These are phyloP conservation scores for Peronospora farinosa DNA, from an alignment of 352 stramenopile species.

Conservation along the genomic window DNA sequence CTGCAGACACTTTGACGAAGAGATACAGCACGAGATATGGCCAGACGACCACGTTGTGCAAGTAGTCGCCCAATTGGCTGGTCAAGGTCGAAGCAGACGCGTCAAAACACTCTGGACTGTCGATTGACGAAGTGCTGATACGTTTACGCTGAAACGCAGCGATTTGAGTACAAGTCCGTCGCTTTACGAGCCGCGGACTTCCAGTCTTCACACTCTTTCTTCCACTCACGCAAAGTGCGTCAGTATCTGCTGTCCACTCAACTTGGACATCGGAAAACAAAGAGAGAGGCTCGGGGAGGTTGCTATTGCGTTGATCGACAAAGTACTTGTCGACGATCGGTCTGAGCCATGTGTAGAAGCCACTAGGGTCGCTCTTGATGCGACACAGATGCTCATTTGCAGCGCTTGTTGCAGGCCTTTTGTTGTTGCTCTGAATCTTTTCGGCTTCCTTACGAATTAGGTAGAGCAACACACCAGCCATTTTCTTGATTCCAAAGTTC, in stretches of 20 bases:
- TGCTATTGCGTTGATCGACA: slow-evolving; percentile 32
- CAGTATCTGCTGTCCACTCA: slow-evolving; percentile 8
- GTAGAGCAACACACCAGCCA: slow-evolving; percentile 69
- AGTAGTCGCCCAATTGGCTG: slow-evolving; percentile 43
- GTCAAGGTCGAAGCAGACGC: slow-evolving; percentile 1
- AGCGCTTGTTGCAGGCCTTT: slow-evolving; percentile 19
- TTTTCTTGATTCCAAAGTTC: slow-evolving; percentile 83
- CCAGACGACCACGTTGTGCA: slow-evolving; percentile 71
- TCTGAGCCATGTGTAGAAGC: slow-evolving; percentile 69
- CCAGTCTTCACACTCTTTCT: slow-evolving; percentile 14
- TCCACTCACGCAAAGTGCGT: slow-evolving; percentile 4
- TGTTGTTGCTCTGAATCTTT: slow-evolving; percentile 63
- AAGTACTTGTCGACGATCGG: slow-evolving; percentile 69
- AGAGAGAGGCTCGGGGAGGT: slow-evolving; percentile 29
- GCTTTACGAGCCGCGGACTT: slow-evolving; percentile 17
- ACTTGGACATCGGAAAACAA: slow-evolving; percentile 8
- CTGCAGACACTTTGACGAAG: slow-evolving; percentile 37
- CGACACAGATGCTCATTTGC: slow-evolving; percentile 53
- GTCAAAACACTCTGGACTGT: not conserved
- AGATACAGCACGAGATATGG: slow-evolving; percentile 59
- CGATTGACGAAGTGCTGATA: slow-evolving; percentile 4
- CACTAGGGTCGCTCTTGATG: slow-evolving; percentile 60
- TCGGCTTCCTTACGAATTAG: slow-evolving; percentile 71
- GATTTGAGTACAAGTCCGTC: slow-evolving; percentile 26
- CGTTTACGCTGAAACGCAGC: slow-evolving; percentile 30